Percentiles rank a stretch among this genome's conserved stretches.
Evolutionary conservation across 2,329 filamentous ascomycete genomes (phyloP).

Genomic region (Esteya vermicola): DNA sequence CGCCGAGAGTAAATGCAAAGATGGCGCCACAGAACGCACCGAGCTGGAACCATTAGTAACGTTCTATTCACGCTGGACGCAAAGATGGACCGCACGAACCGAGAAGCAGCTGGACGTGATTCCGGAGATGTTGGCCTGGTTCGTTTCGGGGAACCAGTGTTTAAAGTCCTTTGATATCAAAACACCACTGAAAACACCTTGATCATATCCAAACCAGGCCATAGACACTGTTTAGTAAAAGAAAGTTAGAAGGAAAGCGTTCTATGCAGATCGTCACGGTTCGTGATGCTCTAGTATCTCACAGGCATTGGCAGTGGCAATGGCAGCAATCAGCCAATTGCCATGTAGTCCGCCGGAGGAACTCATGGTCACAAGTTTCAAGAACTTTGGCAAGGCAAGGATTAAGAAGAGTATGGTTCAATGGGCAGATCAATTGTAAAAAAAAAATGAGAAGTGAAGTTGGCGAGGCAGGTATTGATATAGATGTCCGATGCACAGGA

Average conservation of each 20-base stretch:
- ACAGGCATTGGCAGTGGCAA: not conserved
- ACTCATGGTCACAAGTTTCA: not conserved
- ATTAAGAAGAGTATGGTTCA: not conserved
- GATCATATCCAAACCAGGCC: constrained; percentile 20
- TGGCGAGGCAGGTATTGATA: no score
- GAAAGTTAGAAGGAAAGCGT: not conserved
- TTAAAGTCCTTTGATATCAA: constrained; percentile 26
- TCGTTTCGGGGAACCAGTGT: constrained; percentile 21
- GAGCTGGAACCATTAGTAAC: no score
- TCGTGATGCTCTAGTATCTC: not conserved
- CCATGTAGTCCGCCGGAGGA: not conserved
- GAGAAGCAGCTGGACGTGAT: constrained; percentile 29
- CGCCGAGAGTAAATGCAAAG: constrained; percentile 16
- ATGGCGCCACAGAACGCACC: no score
- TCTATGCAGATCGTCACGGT: no score
- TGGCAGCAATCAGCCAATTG: not conserved
- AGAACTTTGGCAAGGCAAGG: not conserved
- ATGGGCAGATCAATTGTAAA: no score
- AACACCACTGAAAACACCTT: constrained; percentile 28
- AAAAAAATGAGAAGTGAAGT: no score
- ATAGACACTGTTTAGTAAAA: constrained; percentile 6
- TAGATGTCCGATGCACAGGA: no score
- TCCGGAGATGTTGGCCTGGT: constrained; percentile 24
- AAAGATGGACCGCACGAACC: constrained; percentile 14
- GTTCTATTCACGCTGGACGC: no score